These are phyloP conservation scores for Sclerotinia glacialis DNA, from an alignment of 2,329 filamentous ascomycete species.

Conservation along the genomic window DNA sequence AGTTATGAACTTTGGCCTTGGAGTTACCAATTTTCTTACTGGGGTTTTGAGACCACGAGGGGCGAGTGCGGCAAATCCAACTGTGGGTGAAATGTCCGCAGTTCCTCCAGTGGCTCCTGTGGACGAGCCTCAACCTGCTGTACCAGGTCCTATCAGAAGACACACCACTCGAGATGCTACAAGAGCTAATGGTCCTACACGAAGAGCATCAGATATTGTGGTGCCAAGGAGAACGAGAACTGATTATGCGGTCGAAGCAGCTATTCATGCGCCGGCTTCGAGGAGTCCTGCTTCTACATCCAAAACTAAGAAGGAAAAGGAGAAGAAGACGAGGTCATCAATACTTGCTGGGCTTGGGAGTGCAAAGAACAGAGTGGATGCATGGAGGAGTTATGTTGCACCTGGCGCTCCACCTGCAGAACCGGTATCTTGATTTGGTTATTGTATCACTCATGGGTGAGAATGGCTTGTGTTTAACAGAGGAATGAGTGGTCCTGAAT, in stretches of 20 bases:
- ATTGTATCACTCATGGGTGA: background rate
- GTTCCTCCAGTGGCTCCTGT: slow-evolving; percentile 9
- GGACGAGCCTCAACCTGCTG: slow-evolving; percentile 22
- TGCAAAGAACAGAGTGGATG: slow-evolving; percentile 34
- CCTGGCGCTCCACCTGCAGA: slow-evolving; percentile 36
- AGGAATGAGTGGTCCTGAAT: background rate
- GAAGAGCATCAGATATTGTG: slow-evolving; percentile 30
- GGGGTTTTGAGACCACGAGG: slow-evolving; percentile 32
- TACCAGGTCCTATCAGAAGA: slow-evolving; percentile 31
- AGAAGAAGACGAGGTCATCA: slow-evolving; percentile 8
- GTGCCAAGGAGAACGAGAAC: slow-evolving; percentile 33
- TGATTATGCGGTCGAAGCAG: slow-evolving; percentile 34
- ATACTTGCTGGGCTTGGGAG: slow-evolving; percentile 36
- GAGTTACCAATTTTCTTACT: slow-evolving; percentile 39
- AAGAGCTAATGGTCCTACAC: slow-evolving; percentile 20
- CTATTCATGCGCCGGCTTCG: slow-evolving; percentile 31
- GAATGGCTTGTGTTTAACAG: background rate
- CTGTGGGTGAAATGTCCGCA: slow-evolving; percentile 25
- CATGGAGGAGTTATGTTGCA: slow-evolving; percentile 38
- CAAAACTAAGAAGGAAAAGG: slow-evolving; percentile 1
- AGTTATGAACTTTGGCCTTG: slow-evolving; percentile 38
- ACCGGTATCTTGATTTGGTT: slow-evolving; percentile 28
- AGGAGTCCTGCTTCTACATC: slow-evolving; percentile 9
- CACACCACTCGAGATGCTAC: slow-evolving; percentile 34
- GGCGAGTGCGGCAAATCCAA: slow-evolving; percentile 22